Conservation (phyloP, 805 yeast genomes). For the Starmerella riodocensis region DNA sequence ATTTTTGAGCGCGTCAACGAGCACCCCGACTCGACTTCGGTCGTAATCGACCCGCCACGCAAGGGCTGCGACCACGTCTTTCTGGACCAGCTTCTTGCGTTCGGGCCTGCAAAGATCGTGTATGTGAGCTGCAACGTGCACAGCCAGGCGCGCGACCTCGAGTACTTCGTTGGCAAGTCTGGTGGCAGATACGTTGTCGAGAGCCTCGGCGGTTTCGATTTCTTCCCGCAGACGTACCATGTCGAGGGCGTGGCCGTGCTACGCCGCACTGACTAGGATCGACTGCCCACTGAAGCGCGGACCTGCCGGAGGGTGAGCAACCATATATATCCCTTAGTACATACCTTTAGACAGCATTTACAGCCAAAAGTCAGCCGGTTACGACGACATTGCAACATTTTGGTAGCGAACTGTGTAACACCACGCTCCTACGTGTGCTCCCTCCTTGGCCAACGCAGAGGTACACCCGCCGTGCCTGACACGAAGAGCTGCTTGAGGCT, state of each 20-base stretch:
- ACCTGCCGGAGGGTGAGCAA: too few relatives aligned
- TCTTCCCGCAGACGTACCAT: slow-evolving; percentile 90
- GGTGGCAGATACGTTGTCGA: slow-evolving; percentile 49
- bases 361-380: too few relatives aligned
- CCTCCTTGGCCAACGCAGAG: too few relatives aligned
- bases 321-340: too few relatives aligned
- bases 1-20: slow-evolving; percentile 55
- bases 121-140: slow-evolving; percentile 96
- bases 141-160: slow-evolving; percentile 90
- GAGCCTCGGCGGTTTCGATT: slow-evolving; percentile 85
- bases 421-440: too few relatives aligned
- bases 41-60: slow-evolving; percentile 92
- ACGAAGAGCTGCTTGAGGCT: too few relatives aligned
- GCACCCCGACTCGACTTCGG: slow-evolving; percentile 66
- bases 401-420: too few relatives aligned
- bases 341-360: too few relatives aligned
- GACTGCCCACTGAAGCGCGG: too few relatives aligned
- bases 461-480: too few relatives aligned
- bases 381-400: too few relatives aligned
- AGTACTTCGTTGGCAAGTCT: slow-evolving; percentile 53
- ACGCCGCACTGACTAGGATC: too few relatives aligned
- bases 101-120: slow-evolving; percentile 75
- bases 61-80: slow-evolving; percentile 90
- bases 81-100: slow-evolving; percentile 69
- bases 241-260: slow-evolving; percentile 80